phyloP scores from a whole-genome alignment of 2,329 filamentous ascomycete species.

The Apiospora phragmitis region DNA sequence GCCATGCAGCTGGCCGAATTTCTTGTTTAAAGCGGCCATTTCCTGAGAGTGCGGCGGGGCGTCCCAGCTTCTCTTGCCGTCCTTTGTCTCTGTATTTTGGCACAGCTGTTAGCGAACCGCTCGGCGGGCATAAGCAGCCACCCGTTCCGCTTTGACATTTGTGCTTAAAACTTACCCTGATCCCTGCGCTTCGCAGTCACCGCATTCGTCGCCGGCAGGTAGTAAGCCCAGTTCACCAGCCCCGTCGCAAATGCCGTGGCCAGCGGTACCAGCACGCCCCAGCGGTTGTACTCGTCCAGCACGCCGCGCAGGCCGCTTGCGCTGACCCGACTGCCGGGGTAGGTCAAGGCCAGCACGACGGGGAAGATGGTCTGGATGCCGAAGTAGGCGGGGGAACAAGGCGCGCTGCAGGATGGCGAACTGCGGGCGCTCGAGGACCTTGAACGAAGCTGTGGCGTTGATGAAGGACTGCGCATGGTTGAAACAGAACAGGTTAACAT shows the following conservation, averaged over 20 bases:
- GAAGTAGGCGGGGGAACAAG: slow-evolving; percentile 90
- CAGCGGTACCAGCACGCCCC: slow-evolving; percentile 68
- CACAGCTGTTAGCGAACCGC: not conserved
- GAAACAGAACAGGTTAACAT: not conserved
- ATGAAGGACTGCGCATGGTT: slow-evolving; percentile 64
- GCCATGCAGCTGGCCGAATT: slow-evolving; percentile 79
- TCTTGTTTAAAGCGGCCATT: slow-evolving; percentile 79
- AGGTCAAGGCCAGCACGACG: slow-evolving; percentile 73
- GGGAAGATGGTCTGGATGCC: slow-evolving; percentile 77
- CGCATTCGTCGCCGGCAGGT: slow-evolving; percentile 75
- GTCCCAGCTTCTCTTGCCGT: slow-evolving; percentile 86
- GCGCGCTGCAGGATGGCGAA: slow-evolving; percentile 80
- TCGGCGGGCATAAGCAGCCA: not conserved
- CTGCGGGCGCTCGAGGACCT: slow-evolving; percentile 71
- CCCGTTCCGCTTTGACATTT: no score
- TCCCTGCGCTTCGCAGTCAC: slow-evolving; percentile 75
- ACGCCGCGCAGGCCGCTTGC: slow-evolving; percentile 54
- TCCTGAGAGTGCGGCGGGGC: slow-evolving; percentile 76
- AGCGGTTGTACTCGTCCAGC: slow-evolving; percentile 60
- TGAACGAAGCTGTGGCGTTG: slow-evolving; percentile 74
- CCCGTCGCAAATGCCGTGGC: slow-evolving; percentile 70
- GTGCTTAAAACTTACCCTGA: slow-evolving; percentile 65
- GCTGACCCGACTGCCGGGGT: slow-evolving; percentile 62
- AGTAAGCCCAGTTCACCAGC: slow-evolving; percentile 66
- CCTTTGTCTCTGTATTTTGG: slow-evolving; percentile 65